Conservation (phyloP, 345 rosid species). For the Euphorbia tirucalli region DNA sequence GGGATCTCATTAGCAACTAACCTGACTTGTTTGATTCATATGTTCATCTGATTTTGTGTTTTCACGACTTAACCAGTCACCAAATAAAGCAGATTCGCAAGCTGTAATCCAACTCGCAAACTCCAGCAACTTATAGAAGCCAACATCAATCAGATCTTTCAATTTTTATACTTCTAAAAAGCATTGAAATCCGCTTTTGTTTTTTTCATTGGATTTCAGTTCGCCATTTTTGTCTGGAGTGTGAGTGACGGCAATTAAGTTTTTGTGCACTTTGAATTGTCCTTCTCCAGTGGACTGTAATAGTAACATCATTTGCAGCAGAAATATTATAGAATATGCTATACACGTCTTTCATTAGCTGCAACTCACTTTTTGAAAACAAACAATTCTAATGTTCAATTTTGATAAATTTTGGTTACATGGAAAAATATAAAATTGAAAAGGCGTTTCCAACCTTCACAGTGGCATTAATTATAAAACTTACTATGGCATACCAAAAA, state of each 20-base stretch:
- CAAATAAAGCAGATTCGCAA: background rate
- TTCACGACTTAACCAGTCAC: background rate
- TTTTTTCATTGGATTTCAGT: background rate
- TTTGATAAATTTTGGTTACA: too few species aligned
- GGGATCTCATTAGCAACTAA: slow-evolving; percentile 34
- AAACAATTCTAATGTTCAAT: too few species aligned
- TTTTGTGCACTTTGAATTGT: background rate
- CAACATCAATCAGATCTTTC: background rate
- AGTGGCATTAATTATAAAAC: too few species aligned
- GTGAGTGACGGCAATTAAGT: background rate
- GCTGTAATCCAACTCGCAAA: background rate
- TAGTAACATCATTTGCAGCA: background rate
- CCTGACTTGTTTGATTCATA: background rate
- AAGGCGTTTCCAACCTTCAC: too few species aligned
- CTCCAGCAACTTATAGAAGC: background rate
- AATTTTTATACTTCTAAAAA: background rate
- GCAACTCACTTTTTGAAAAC: background rate
- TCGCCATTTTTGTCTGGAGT: background rate
- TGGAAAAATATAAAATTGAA: too few species aligned
- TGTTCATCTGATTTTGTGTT: background rate
- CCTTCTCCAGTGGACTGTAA: background rate
- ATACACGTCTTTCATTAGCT: background rate
- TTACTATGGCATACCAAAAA: too few species aligned
- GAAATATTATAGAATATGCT: background rate
- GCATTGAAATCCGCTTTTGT: background rate